Percentiles rank a stretch among this genome's conserved stretches.
Conservation (phyloP, 441 rosid species). For the Populus tomentosa region DNA sequence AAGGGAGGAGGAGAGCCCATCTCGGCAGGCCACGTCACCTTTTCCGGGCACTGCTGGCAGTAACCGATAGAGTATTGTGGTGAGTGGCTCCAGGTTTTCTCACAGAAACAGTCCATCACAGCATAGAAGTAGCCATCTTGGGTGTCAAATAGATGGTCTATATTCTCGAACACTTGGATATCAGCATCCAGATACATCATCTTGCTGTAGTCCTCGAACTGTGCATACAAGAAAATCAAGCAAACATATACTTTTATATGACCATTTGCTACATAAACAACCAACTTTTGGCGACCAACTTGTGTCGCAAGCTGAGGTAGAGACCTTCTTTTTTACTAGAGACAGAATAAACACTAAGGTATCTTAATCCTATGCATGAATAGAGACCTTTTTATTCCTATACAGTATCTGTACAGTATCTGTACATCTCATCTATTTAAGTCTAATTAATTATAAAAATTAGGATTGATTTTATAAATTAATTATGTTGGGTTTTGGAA, state of each 20-base stretch:
- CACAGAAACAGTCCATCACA: slow-evolving; percentile 72
- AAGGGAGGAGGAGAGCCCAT: slow-evolving; percentile 55
- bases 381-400: too few relatives aligned
- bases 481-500: not conserved
- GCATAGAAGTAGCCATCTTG: slow-evolving; percentile 55
- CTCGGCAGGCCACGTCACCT: slow-evolving; percentile 51
- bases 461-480: not conserved
- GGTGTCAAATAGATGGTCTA: slow-evolving; percentile 58
- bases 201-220: slow-evolving; percentile 71
- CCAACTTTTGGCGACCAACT: not conserved
- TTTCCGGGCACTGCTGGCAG: slow-evolving; percentile 66
- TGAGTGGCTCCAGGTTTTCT: slow-evolving; percentile 68
- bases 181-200: slow-evolving; percentile 80
- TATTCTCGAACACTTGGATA: slow-evolving; percentile 70
- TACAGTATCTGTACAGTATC: not conserved
- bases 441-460: not conserved
- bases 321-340: slow-evolving; percentile 1
- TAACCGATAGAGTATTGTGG: slow-evolving; percentile 53
- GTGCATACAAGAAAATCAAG: slow-evolving; percentile 7
- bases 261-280: too few relatives aligned
- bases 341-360: too few relatives aligned
- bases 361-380: too few relatives aligned
- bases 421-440: too few relatives aligned
- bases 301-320: not conserved
- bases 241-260: not conserved